Base-by-base conservation (phyloP, 257 asterid genomes). In the Lithospermum erythrorhizon region DNA sequence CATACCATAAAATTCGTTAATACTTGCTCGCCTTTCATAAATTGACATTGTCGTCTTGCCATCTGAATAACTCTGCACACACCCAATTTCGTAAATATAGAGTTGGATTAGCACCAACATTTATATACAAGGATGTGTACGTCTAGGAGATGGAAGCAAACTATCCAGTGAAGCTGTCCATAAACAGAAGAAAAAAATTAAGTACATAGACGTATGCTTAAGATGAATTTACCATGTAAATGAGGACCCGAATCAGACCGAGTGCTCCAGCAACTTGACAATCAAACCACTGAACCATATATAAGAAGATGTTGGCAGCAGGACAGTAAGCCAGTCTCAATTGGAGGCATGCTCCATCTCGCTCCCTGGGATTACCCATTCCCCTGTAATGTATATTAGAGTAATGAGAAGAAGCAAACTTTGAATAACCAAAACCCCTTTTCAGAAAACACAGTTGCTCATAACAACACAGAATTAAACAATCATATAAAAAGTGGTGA, bases 1-100 rank as follows among this genome's bases (percentile, higher is more conserved):
- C 79, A 65, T 64, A 70, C 79, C 73, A 70, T 74, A 74, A 66
- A 74, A 74, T 29, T 74, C 75, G n/a, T 58, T 66, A 30, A 74
- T 62, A 70, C 73, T 74, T 53, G 79, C 79, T 70, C 68, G 66
- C 64, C 76, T 70, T 58, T 74, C 79, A 29, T 62, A 51, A 47
- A 66, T 19, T 6, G 71, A 66, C 72, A 74, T 70, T 5, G 75
- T 62, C 1, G 79, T 62, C 64, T 59, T 70, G 21, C 79, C 79
- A 74, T 74, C 73, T 13, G 65, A 60, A 32, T 74, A 70, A n/a
- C 73, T 60, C 79, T 74, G 75, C 72, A 72, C 19, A 59, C 21
- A 59, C n/a, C n/a, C n/a, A n/a, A n/a, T n/a, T 59, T 53, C 49
- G 23, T 13, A 8, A 62, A 58, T 51, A 35, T 35, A 35, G 7